phyloP scores from a whole-genome alignment of 768 basidiomycete species.

The Agrocybe pediades region DNA sequence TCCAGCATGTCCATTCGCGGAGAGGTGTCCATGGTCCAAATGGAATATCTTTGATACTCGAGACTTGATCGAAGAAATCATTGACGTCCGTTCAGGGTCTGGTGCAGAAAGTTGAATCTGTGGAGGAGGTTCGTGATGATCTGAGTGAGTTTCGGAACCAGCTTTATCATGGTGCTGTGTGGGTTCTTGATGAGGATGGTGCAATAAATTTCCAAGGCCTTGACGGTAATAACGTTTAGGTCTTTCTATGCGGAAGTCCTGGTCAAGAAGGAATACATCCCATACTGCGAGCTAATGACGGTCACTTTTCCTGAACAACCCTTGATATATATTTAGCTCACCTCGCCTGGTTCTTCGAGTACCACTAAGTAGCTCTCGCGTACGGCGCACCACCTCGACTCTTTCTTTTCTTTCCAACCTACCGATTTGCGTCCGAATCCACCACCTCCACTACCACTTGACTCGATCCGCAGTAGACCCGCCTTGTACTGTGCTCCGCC shows the following conservation, averaged over 20 bases:
- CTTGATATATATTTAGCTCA: conserved; percentile 30
- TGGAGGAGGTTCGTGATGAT: neutral
- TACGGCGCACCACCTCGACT: conserved; percentile 87
- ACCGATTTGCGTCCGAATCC: conserved; percentile 69
- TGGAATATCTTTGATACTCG: conserved; percentile 49
- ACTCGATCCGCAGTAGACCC: conserved; percentile 71
- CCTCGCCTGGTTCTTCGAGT: conserved; percentile 85
- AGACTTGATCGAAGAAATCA: conserved; percentile 50
- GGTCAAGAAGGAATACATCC: conserved; percentile 93
- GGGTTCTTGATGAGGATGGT: conserved; percentile 30
- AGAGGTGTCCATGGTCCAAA: conserved; percentile 11
- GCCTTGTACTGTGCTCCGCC: conserved; percentile 93
- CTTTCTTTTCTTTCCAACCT: conserved; percentile 58
- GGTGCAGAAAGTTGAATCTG: conserved; percentile 10
- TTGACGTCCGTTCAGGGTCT: conserved; percentile 35
- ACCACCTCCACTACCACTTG: conserved; percentile 48
- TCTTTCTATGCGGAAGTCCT: conserved; percentile 87
- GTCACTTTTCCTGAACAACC: neutral
- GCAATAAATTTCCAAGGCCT: conserved; percentile 67
- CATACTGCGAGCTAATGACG: conserved; percentile 68
- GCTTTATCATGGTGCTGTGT: neutral
- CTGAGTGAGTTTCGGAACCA: neutral
- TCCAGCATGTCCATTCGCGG: conserved; percentile 8
- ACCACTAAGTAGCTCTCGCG: conserved; percentile 91
- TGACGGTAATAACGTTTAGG: conserved; percentile 89